These are phyloP conservation scores for Cladosporium sp. DNA, from an alignment of 2,329 filamentous ascomycete species.

Conservation along the genomic window DNA sequence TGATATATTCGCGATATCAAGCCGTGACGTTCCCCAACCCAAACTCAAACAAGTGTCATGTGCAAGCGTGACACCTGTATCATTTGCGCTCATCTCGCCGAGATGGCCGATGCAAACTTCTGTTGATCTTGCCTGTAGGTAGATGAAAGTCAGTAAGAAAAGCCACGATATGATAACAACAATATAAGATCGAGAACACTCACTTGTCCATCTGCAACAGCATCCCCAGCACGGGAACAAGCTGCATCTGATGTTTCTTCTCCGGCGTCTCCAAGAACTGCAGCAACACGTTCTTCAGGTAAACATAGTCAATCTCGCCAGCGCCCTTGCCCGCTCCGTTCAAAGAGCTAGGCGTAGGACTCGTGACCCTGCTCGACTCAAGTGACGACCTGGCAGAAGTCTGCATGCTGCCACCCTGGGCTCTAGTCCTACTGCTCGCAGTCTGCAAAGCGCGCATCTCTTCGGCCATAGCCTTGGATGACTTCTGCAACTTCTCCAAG, in stretches of 20 bases:
- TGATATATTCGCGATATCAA: background rate
- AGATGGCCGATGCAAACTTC: conserved; percentile 77
- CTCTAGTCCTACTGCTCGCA: conserved; percentile 27
- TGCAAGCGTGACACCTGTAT: background rate
- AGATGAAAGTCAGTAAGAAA: conserved; percentile 21
- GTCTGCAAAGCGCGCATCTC: conserved; percentile 50
- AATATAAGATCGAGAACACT: conserved; percentile 32
- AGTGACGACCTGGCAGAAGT: conserved; percentile 55
- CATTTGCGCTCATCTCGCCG: conserved; percentile 39
- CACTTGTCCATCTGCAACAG: conserved; percentile 73
- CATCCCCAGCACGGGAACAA: conserved; percentile 74
- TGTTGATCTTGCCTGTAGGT: conserved; percentile 66
- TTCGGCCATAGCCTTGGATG: conserved; percentile 57
- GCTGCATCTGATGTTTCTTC: conserved; percentile 67
- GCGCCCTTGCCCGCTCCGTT: conserved; percentile 15
- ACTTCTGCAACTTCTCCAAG: conserved; percentile 74
- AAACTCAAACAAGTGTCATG: too few relatives aligned
- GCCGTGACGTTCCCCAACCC: too few relatives aligned
- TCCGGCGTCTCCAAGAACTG: conserved; percentile 81
- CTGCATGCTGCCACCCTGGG: conserved; percentile 40
- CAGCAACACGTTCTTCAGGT: conserved; percentile 75
- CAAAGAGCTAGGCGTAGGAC: conserved; percentile 37
- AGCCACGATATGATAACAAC: background rate
- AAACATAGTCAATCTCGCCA: conserved; percentile 55
- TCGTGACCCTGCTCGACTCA: conserved; percentile 50